These are phyloP conservation scores for Microbotryum silenes-acaulis DNA, from an alignment of 1,284 basidiomycete genomes.

Conservation along the genomic window DNA sequence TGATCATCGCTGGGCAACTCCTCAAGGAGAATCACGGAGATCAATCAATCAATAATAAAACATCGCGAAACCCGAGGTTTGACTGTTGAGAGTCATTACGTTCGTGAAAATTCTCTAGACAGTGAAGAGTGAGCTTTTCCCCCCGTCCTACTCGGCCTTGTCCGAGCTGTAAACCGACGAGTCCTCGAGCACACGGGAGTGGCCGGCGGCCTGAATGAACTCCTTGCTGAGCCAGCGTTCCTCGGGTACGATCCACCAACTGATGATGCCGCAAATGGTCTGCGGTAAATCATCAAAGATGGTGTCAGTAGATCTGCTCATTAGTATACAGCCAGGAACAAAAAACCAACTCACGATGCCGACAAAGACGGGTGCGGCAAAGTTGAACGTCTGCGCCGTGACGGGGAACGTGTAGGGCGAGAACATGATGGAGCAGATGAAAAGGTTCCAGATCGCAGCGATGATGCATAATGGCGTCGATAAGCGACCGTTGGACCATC, in stretches of 20 bases:
- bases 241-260: conserved; percentile 65
- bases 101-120: too few relatives aligned
- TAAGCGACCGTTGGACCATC: conserved; percentile 59
- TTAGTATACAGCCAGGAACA: too few relatives aligned
- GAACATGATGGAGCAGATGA: conserved; percentile 48
- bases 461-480: conserved; percentile 58
- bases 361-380: conserved; percentile 58
- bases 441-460: conserved; percentile 58
- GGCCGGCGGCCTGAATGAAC: neutral
- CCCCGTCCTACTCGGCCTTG: too few relatives aligned
- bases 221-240: conserved; percentile 61
- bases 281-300: conserved; percentile 16
- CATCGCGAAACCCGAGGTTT: too few relatives aligned
- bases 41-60: too few relatives aligned
- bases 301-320: too few relatives aligned
- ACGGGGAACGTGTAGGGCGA: conserved; percentile 76
- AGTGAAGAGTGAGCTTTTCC: too few relatives aligned
- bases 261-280: conserved; percentile 62
- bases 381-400: conserved; percentile 62
- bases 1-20: too few relatives aligned
- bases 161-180: too few relatives aligned
- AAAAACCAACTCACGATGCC: conserved; percentile 42
- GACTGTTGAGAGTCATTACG: too few relatives aligned
- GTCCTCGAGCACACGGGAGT: too few relatives aligned
- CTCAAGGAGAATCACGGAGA: too few relatives aligned